Percentiles rank a stretch among this genome's conserved stretches.
Conservation (phyloP, 352 stramenopile species). For the Phytophthora melonis region DNA sequence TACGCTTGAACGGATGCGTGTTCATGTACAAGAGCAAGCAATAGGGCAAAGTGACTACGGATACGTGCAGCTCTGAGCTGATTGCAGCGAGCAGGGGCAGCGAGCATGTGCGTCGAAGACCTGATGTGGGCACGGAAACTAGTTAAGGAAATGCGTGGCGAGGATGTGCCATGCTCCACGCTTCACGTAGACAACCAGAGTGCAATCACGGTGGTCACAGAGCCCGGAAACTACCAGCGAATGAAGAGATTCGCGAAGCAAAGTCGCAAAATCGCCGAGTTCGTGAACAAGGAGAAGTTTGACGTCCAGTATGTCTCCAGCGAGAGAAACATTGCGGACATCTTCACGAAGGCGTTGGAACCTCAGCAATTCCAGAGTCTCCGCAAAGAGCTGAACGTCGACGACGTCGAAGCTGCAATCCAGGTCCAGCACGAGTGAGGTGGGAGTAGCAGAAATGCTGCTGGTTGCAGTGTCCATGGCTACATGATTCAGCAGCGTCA, state of each 20-base stretch:
- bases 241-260: neutral
- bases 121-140: slow-evolving; percentile 3
- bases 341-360: neutral
- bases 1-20: slow-evolving; percentile 1
- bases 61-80: slow-evolving; percentile 5
- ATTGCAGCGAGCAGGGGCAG: neutral
- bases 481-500: neutral
- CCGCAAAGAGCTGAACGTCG: neutral
- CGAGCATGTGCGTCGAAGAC: neutral
- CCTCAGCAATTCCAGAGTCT: neutral
- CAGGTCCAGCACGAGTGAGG: neutral
- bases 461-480: neutral
- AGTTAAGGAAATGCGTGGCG: neutral
- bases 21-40: slow-evolving; percentile 18
- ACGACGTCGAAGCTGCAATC: neutral
- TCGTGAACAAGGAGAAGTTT: neutral
- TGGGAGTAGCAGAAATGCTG: neutral
- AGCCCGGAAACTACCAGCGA: neutral
- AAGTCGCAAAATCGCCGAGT: neutral
- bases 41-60: slow-evolving; percentile 6
- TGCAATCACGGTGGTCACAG: neutral
- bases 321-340: neutral
- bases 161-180: neutral
- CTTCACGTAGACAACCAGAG: slow-evolving; percentile 7
- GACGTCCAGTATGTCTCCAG: neutral